Base-by-base conservation (phyloP, 192 early-diverging fungal species). In the Entomortierella beljakovae region DNA sequence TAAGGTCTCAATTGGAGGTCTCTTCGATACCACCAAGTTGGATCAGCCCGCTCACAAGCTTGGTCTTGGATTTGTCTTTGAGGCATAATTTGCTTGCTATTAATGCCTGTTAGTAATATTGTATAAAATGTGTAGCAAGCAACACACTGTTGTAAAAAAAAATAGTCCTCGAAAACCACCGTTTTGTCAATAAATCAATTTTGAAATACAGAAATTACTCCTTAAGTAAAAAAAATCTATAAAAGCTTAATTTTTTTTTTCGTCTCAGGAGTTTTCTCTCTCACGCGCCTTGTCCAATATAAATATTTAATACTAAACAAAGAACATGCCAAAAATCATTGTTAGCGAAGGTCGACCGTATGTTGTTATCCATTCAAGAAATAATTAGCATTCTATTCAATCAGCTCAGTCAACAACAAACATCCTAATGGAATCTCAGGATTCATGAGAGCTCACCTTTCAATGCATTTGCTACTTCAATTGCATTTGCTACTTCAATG, bases 31-130 rank as follows among this genome's bases (percentile, higher is more conserved):
- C 65, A 93, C 94, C 60, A 91, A 95, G 76, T 83, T 98, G 40
- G 85, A 93, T 82, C 95, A 98, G 87, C 93, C 97, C 85, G 91
- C 92, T 63, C 96, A 98, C 91, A 95, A 95, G 86, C 88, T 99
- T 76, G 97, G 97, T 72, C 85, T 97, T 62, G 88, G 93, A 48
- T 87, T 98, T 59, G 91, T 90, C 79, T 91, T 98, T 62, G 96
- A 98, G 84, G 92, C 90, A 73, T 99, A 95, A 93, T 22, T 33
- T 53, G 32, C 33, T 43, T 26, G 52, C 28, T n/a, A 38, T 61
- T 9, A 33, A 18, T 26, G 5, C 29, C 5, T 56, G 5, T 43
- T 26, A 32, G 38, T 16, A 25, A 25, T 32, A 43, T 8, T 31
- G 26, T 16, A 43, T 60, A n/a, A n/a, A n/a, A n/a, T n/a, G n/a